A percentile compares a stretch with the other conserved stretches of the same genome.
phyloP scores from a whole-genome alignment of 2,329 filamentous ascomycete species.

The Botrytis aclada region DNA sequence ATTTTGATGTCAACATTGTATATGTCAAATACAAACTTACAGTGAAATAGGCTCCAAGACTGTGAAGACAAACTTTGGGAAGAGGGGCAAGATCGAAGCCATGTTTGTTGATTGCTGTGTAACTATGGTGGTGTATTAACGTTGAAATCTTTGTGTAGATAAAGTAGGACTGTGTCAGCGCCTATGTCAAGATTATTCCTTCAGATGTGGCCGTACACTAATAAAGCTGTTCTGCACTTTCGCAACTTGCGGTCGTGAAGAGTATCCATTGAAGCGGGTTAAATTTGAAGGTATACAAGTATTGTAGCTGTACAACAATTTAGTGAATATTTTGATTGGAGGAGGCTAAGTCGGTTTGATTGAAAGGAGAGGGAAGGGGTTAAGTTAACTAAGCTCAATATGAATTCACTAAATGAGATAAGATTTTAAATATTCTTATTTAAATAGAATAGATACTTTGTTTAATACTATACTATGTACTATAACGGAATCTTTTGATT shows the following conservation, averaged over 20 bases:
- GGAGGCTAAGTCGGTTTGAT: not conserved
- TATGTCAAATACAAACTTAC: slow-evolving; percentile 22
- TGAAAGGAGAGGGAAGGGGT: not conserved
- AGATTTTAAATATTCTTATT: no score
- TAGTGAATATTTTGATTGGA: not conserved
- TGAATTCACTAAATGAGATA: not conserved
- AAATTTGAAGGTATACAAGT: not conserved
- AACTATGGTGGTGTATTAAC: not conserved
- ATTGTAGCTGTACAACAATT: not conserved
- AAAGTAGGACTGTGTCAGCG: not conserved
- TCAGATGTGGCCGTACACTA: not conserved
- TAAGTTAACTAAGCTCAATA: not conserved
- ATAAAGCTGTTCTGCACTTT: not conserved
- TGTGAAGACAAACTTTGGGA: slow-evolving; percentile 65
- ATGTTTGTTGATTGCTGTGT: slow-evolving; percentile 41
- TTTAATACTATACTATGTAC: not conserved
- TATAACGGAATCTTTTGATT: not conserved
- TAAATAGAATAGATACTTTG: no score
- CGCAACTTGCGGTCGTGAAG: not conserved
- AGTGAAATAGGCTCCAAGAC: slow-evolving; percentile 42
- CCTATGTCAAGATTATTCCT: not conserved
- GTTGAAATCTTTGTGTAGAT: not conserved
- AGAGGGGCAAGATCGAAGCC: slow-evolving; percentile 59
- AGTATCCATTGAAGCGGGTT: not conserved
- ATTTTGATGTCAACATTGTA: slow-evolving; percentile 11